Base-by-base conservation (phyloP, 2,329 filamentous ascomycete genomes). In the Intubia oerlemansii region DNA sequence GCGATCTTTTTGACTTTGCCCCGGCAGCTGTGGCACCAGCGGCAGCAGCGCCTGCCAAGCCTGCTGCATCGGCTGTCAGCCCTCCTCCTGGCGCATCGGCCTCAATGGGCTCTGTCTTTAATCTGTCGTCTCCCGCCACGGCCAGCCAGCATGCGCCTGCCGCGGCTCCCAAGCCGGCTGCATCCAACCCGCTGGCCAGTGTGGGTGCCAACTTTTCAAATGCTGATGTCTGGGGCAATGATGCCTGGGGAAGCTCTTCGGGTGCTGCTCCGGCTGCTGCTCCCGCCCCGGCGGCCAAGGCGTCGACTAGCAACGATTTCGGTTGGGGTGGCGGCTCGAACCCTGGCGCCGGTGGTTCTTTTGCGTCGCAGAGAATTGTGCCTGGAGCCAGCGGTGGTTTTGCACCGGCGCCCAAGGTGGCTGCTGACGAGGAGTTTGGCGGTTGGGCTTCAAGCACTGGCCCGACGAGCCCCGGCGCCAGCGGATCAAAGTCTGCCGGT, bases 371-470 rank as follows among this genome's bases (percentile, higher is more conserved):
- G 35, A 62, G 66, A 28, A 67, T 73, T 44, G 57, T 74, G 13
- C 63, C 65, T 3, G 63, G 66, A 2, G 54, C 64, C 1, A 62
- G 62, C 39, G 73, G 74, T 15, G 74, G 74, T 5, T 75, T 79
- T 49, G 64, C 57, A 30, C 45, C 56, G 31, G 53, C 57, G 23
- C 70, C 79, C 15, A 73, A 75, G 42, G 77, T 92, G 3, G 63
- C 77, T 20, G 76, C 79, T 0, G 85, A 95, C 42, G 85, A 95
- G 49, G 85, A 95, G 45, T 95, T 93, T 54, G 85, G 85, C 13
- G 84, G 85, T 10, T 95, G 85, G 85, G 71, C 79, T 27, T 90
- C 80, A 60, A 54, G 73, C 64, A 43, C 63, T 39, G 16, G 18
- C 10, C 41, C 28, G 57, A 52, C 57, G 7, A 45, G 51, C 1